Base-by-base conservation (phyloP, 2,329 filamentous ascomycete species). In the Diaporthe caulivora region DNA sequence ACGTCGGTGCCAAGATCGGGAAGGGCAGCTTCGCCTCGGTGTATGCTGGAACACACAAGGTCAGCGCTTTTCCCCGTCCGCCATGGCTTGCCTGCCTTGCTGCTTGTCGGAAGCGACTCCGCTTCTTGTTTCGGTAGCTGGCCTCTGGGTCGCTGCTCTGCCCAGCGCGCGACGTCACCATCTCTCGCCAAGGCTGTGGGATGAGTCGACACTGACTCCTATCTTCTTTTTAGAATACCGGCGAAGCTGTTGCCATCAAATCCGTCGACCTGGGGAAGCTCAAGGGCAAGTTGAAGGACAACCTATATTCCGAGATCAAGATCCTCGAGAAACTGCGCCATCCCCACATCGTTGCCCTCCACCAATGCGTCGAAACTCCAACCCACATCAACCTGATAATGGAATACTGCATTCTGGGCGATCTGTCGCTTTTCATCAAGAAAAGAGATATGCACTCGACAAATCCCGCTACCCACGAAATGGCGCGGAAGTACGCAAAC, bases 21-120 rank as follows among this genome's bases (percentile, higher is more conserved):
- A 97, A 97, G 85, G 97, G 97, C 76, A 98, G 97, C 86, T 99
- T 98, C 87, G 97, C 97, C 77, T 95, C 95, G 78, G 97, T 99
- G 77, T 98, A 97, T 83, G 91, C 93, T 82, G 95, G 94, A 76
- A 91, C 92, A 78, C 94, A 97, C 84, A 93, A 93, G 85, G 95
- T 97, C 86, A 84, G 92, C 75, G 69, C 72, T 42, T 75, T 65
- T 37, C 65, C 72, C 60, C 72, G 64, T 71, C 31, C 69, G 53
- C 54, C 24, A 49, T 40, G 44, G 26, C n/a, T 34, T 37, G 44
- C 31, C 11, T 53, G 5, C 51, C 51, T 62, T 6, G 26, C 34
- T 24, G 21, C 31, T 34, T 21, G 31, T 44, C 55, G 26, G 2
- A 34, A 26, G 44, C n/a, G 24, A 24, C 55, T 40, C 24, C 24